phyloP scores from a whole-genome alignment of 192 early-diverging fungal species.

The Gigaspora rosea region DNA sequence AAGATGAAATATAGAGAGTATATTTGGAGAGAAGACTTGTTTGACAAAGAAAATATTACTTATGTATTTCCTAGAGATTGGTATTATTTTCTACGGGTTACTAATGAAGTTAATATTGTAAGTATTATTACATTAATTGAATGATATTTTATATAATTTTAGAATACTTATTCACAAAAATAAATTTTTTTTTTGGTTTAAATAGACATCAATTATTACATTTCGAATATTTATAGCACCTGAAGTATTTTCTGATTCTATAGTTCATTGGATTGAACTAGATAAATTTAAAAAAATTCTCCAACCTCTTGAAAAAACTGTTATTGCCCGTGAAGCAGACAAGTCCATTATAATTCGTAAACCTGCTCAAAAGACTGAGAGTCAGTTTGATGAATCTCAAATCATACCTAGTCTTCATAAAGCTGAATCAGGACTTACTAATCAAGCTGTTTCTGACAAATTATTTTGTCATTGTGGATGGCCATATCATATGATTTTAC shows the following conservation, averaged over 20 bases:
- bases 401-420: not conserved
- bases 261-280: not conserved
- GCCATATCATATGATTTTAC: constrained; percentile 21
- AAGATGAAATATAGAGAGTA: constrained; percentile 9
- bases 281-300: constrained; percentile 7
- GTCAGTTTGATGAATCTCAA: not conserved
- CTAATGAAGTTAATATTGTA: not conserved
- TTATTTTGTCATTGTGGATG: constrained; percentile 10
- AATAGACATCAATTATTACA: not conserved
- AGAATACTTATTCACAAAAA: not conserved
- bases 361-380: not conserved
- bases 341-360: not conserved
- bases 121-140: not conserved
- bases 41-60: not conserved
- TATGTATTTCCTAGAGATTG: constrained; percentile 12
- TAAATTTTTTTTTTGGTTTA: not conserved
- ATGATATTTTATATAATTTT: not conserved
- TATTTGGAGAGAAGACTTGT: not conserved
- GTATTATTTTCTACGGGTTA: not conserved
- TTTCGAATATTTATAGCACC: not conserved
- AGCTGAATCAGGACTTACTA: not conserved
- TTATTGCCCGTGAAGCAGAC: not conserved
- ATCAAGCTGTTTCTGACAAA: not conserved
- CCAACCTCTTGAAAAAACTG: constrained; percentile 1
- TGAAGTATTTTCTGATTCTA: not conserved